phyloP scores from a whole-genome alignment of 1,284 basidiomycete genomes.

The Anthracocystis panici-leucophaei region DNA sequence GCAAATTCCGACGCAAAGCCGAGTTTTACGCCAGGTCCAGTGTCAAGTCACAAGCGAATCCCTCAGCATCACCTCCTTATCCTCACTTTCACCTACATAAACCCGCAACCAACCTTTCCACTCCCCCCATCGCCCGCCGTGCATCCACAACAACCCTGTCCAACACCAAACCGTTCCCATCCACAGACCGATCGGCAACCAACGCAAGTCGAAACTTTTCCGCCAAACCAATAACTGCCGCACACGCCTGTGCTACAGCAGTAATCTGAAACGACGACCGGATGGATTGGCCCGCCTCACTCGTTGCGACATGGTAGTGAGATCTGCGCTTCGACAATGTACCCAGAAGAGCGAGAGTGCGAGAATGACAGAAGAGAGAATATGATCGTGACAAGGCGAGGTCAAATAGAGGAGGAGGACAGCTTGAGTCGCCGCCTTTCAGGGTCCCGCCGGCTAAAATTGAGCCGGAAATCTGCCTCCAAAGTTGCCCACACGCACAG shows the following conservation, averaged over 20 bases:
- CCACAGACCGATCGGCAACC: background rate
- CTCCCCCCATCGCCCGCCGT: constrained; percentile 24
- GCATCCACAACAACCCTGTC: constrained; percentile 20
- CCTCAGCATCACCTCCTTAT: constrained; percentile 8
- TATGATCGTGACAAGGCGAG: too few relatives aligned
- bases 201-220: background rate
- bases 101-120: constrained; percentile 24
- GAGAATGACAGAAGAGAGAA: too few relatives aligned
- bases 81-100: background rate
- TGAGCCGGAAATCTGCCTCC: too few relatives aligned
- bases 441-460: too few relatives aligned
- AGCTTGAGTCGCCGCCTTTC: too few relatives aligned
- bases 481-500: too few relatives aligned
- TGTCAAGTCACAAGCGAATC: too few relatives aligned
- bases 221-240: constrained; percentile 9
- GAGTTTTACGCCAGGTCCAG: background rate
- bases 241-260: constrained; percentile 32
- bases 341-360: too few relatives aligned
- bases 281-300: constrained; percentile 5
- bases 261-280: constrained; percentile 32
- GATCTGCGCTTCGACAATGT: too few relatives aligned
- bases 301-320: background rate
- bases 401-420: background rate
- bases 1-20: background rate
- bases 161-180: constrained; percentile 16